Evolutionary conservation across 169 alveolate species (phyloP).

Genomic region (Plasmodium gallinaceum): DNA sequence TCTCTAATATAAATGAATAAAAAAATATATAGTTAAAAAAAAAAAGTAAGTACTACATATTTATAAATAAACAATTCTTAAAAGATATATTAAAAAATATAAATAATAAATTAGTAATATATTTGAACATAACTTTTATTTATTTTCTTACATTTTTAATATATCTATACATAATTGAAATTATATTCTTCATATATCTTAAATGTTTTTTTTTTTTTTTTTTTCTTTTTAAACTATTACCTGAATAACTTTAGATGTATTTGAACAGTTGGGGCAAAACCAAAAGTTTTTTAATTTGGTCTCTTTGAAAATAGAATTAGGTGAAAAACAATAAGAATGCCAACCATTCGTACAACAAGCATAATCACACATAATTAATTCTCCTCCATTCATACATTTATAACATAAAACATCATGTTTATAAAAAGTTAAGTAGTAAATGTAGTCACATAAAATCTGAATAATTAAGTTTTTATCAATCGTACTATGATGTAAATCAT

Average conservation of each 20-base stretch:
- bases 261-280: conserved; percentile 79
- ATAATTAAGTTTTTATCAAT: conserved; percentile 32
- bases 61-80: not conserved
- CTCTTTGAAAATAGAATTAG: conserved; percentile 34
- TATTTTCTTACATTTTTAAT: not conserved
- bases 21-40: not conserved
- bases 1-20: conserved; percentile 20
- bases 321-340: conserved; percentile 82
- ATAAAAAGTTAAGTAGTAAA: conserved; percentile 47
- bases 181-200: conserved; percentile 17
- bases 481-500: conserved; percentile 21
- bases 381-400: conserved; percentile 84
- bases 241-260: conserved; percentile 44
- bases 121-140: not conserved
- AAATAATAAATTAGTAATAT: not conserved
- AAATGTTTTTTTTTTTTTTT: conserved; percentile 3
- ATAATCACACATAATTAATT: conserved; percentile 82
- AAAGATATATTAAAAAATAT: not conserved
- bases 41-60: not conserved
- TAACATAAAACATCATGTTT: conserved; percentile 81
- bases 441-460: conserved; percentile 64
- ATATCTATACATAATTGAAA: not conserved
- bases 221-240: conserved; percentile 2
- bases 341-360: conserved; percentile 78
- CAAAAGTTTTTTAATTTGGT: conserved; percentile 14